Percentiles rank a stretch among this genome's conserved stretches.
phyloP scores from a whole-genome alignment of 768 basidiomycete species.

The Crassisporium funariophilum region DNA sequence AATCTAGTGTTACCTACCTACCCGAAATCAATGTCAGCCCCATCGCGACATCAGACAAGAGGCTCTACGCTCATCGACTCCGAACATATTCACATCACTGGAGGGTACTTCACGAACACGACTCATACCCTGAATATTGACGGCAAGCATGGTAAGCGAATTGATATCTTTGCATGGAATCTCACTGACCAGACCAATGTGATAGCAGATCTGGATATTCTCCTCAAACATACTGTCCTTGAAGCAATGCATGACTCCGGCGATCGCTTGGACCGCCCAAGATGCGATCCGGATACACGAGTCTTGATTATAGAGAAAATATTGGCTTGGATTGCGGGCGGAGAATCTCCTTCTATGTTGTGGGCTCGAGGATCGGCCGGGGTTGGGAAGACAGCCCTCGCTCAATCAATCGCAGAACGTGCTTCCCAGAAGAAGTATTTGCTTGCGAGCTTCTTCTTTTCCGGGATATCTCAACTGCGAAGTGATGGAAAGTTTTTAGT shows the following conservation, averaged over 20 bases:
- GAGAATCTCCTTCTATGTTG: background rate
- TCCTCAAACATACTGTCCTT: background rate
- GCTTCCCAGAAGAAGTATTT: background rate
- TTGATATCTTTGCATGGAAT: no score
- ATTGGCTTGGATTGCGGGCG: background rate
- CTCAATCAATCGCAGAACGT: background rate
- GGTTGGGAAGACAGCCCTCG: conserved; percentile 6
- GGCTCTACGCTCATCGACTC: no score
- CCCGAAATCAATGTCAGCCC: no score
- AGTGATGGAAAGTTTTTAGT: background rate
- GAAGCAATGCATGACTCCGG: background rate
- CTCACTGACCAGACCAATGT: conserved; percentile 21
- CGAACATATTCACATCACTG: no score
- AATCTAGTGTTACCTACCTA: no score
- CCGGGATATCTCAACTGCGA: background rate
- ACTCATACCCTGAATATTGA: no score
- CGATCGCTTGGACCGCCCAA: background rate
- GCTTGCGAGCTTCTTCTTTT: conserved; percentile 6
- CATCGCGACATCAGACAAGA: no score
- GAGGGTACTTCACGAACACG: no score
- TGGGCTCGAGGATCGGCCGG: conserved; percentile 5
- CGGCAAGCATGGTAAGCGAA: no score
- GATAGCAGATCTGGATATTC: background rate
- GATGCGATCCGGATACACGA: background rate
- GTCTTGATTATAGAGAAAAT: conserved; percentile 2